Evolutionary conservation across 805 yeast genomes (phyloP).

Genomic region (Wickerhamiella dianesei): DNA sequence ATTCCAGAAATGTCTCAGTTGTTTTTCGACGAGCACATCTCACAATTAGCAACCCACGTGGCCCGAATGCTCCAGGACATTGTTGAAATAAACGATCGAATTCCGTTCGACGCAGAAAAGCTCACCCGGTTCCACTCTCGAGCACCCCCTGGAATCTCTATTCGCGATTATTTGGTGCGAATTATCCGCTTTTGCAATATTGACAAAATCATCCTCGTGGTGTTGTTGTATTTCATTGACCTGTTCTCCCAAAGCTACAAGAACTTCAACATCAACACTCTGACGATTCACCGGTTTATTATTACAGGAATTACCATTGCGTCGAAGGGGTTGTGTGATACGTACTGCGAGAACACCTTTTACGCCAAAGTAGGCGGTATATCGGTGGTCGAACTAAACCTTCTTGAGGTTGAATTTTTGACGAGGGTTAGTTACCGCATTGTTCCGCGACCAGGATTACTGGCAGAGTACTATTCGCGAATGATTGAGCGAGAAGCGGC

Average conservation of each 20-base stretch:
- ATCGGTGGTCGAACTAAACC: constrained; percentile 50
- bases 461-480: constrained; percentile 25
- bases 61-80: constrained; percentile 70
- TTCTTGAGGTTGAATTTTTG: constrained; percentile 78
- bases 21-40: constrained; percentile 53
- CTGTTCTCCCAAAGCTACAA: constrained; percentile 65
- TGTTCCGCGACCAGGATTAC: constrained; percentile 34
- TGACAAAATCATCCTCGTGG: constrained; percentile 67
- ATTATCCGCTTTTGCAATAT: constrained; percentile 72
- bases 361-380: constrained; percentile 91
- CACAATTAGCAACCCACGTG: constrained; percentile 57
- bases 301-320: constrained; percentile 85
- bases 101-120: constrained; percentile 26
- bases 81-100: constrained; percentile 56
- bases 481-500: constrained; percentile 20
- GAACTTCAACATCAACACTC: constrained; percentile 68
- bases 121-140: constrained; percentile 89
- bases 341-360: constrained; percentile 84
- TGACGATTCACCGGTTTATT: constrained; percentile 86
- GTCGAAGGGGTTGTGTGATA: constrained; percentile 59
- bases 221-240: constrained; percentile 84
- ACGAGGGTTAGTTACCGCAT: constrained; percentile 67
- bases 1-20: not conserved
- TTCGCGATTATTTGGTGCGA: constrained; percentile 61
- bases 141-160: constrained; percentile 78